These are phyloP conservation scores for Obba rivulosa DNA, from an alignment of 768 basidiomycete species.

Conservation along the genomic window DNA sequence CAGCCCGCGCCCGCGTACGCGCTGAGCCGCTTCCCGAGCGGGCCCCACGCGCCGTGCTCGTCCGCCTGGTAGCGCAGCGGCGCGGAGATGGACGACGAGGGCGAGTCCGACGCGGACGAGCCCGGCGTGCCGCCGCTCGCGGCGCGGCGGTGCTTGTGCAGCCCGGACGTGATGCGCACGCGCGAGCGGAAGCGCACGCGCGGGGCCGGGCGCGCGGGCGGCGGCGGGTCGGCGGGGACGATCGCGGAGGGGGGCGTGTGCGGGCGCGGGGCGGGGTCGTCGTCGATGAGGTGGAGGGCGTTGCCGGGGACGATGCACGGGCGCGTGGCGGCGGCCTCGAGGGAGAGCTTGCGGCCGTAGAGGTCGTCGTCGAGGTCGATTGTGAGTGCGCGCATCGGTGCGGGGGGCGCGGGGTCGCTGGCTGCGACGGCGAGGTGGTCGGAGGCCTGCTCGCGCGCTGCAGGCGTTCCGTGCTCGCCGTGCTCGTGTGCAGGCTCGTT, in stretches of 20 bases:
- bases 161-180: constrained; percentile 71
- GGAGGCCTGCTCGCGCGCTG: too few species aligned
- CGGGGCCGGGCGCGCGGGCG: constrained; percentile 11
- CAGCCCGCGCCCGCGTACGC: constrained; percentile 17
- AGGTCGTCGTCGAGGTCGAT: constrained; percentile 13
- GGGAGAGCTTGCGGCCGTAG: constrained; percentile 17
- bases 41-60: constrained; percentile 51
- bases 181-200: constrained; percentile 68
- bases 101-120: constrained; percentile 57
- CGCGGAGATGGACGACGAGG: constrained; percentile 77
- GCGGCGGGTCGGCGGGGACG: constrained; percentile 10
- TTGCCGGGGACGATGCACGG: constrained; percentile 29
- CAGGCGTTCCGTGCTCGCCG: not conserved
- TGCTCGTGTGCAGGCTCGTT: not conserved
- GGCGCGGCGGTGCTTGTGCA: constrained; percentile 41
- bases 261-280: constrained; percentile 22
- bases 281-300: constrained; percentile 29
- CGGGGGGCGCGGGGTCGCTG: not conserved
- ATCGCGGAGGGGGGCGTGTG: constrained; percentile 20
- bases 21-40: constrained; percentile 54
- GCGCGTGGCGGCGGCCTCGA: constrained; percentile 22
- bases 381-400: constrained; percentile 8
- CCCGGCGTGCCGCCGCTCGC: constrained; percentile 27
- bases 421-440: not conserved
- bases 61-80: constrained; percentile 57